A percentile compares a stretch with the other conserved stretches of the same genome.
Evolutionary conservation across 2,329 filamentous ascomycete genomes (phyloP).

Genomic region (Aspergillus uvarum): DNA sequence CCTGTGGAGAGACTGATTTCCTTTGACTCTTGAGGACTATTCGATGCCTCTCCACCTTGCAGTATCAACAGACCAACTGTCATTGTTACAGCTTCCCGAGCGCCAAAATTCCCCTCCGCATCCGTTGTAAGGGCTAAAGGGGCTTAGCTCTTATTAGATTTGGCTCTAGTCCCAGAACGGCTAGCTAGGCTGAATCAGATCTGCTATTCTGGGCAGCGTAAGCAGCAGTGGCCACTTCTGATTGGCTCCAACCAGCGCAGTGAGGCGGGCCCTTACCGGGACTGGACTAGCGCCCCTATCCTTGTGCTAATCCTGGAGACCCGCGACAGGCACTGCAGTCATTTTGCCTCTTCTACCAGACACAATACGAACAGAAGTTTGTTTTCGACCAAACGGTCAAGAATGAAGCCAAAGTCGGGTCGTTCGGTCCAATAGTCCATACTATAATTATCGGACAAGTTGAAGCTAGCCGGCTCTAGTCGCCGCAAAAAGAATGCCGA

Average conservation of each 20-base stretch:
- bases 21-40: too few species aligned
- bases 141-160: slow-evolving; percentile 4
- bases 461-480: not conserved
- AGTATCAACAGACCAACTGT: not conserved
- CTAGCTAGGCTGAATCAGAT: not conserved
- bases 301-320: not conserved
- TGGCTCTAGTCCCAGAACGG: not conserved
- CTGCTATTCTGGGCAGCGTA: slow-evolving; percentile 5
- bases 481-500: not conserved
- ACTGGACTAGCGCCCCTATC: not conserved
- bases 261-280: not conserved
- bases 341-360: not conserved
- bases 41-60: not conserved
- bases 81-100: not conserved
- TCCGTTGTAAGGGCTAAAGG: not conserved
- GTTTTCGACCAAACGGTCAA: not conserved
- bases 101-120: not conserved
- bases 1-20: too few species aligned
- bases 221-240: not conserved
- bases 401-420: not conserved
- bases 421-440: not conserved
- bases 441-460: not conserved
- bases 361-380: not conserved
- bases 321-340: not conserved
- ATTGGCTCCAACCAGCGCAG: not conserved